Conservation (phyloP, 768 basidiomycete genomes). For the Leccinum uliginosum region DNA sequence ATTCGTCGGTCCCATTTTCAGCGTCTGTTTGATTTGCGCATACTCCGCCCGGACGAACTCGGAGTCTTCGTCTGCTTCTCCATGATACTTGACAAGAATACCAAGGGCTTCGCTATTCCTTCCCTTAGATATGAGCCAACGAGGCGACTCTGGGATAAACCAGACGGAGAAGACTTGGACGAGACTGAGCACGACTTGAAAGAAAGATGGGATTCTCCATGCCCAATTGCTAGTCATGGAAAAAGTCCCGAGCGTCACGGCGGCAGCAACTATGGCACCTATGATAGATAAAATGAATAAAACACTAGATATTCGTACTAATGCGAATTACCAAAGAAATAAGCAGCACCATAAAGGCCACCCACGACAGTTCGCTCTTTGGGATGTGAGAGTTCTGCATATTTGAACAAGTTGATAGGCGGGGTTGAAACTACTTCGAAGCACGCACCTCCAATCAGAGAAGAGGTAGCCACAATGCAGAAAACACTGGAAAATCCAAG, state of each 20-base stretch:
- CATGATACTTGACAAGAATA: background rate
- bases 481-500: background rate
- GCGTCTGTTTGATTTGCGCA: background rate
- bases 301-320: background rate
- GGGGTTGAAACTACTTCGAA: background rate
- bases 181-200: background rate
- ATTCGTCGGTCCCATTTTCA: background rate
- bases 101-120: background rate
- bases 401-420: background rate
- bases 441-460: background rate
- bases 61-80: background rate
- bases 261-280: background rate
- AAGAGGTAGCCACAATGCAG: background rate
- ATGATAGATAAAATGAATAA: background rate
- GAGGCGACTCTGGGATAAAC: background rate
- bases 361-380: background rate
- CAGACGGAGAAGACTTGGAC: background rate
- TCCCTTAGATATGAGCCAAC: background rate
- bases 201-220: background rate
- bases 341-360: background rate
- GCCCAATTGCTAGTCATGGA: background rate
- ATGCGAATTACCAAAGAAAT: background rate
- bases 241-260: background rate
- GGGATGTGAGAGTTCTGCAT: background rate
- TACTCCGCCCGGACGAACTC: background rate